Conservation (phyloP, 257 asterid genomes). For the Lycium ferocissimum region DNA sequence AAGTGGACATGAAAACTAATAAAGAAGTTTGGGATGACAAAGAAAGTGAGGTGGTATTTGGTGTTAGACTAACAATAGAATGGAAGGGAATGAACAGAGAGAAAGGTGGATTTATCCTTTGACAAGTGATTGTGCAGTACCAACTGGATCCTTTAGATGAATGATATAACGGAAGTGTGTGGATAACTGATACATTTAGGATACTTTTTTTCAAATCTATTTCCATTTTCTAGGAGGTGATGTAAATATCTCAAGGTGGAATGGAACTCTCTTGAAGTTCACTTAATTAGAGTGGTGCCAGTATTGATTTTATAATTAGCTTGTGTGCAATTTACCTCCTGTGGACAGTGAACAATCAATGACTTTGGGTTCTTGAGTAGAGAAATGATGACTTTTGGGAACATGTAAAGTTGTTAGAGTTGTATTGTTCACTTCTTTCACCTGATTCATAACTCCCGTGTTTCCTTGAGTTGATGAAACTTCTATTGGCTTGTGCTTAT, state of each 20-base stretch:
- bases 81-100: conserved; percentile 18
- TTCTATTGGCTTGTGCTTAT: conserved; percentile 11
- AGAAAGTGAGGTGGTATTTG: background rate
- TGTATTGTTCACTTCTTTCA: conserved; percentile 11
- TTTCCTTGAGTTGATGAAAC: background rate
- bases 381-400: conserved; percentile 1
- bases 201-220: background rate
- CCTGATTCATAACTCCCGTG: background rate
- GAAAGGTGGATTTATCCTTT: background rate
- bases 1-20: background rate
- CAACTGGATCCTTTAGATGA: background rate
- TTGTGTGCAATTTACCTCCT: background rate
- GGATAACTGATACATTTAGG: conserved; percentile 11
- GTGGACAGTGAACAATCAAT: background rate
- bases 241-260: background rate
- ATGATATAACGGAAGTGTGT: conserved; percentile 15
- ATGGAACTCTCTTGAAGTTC: background rate
- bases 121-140: background rate
- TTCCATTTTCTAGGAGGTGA: conserved; percentile 1
- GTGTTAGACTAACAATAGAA: conserved; percentile 18
- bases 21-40: background rate
- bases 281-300: background rate
- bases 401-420: background rate
- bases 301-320: background rate
- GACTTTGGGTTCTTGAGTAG: background rate